Conservation (phyloP, 1,139 yeast species). For the Candida sp. region DNA sequence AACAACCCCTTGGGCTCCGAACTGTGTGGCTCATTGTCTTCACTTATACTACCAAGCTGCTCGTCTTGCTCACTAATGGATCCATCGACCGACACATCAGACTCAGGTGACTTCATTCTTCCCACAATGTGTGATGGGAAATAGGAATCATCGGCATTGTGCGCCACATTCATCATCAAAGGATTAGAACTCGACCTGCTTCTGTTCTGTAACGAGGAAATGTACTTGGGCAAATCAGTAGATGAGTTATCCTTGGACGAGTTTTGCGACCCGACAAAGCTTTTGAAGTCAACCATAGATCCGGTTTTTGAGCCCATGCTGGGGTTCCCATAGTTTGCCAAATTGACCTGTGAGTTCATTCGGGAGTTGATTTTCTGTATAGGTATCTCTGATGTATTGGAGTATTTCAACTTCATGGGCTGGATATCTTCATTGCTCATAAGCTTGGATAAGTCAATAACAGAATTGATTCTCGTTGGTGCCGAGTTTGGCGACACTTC, state of each 20-base stretch:
- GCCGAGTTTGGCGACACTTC: conserved; percentile 50
- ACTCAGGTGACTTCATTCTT: conserved; percentile 18
- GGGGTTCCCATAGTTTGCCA: conserved; percentile 7
- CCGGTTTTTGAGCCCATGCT: not conserved
- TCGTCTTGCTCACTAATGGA: conserved; percentile 19
- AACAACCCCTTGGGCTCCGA: conserved; percentile 7
- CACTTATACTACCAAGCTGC: conserved; percentile 32
- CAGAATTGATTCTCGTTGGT: conserved; percentile 48
- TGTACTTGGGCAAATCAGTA: conserved; percentile 30
- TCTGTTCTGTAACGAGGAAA: conserved; percentile 16
- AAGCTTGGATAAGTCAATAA: conserved; percentile 45
- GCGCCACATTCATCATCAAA: conserved; percentile 16
- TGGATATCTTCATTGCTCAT: conserved; percentile 40
- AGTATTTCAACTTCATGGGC: conserved; percentile 46
- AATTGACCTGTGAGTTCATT: conserved; percentile 39
- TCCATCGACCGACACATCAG: conserved; percentile 20
- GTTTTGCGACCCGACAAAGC: conserved; percentile 2
- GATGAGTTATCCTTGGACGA: conserved; percentile 28
- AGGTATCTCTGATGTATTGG: conserved; percentile 45
- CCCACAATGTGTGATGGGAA: conserved; percentile 28
- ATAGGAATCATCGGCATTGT: conserved; percentile 31
- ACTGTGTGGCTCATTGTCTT: conserved; percentile 14
- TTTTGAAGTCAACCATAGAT: conserved; percentile 5
- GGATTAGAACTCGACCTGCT: conserved; percentile 28
- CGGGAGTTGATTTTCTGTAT: conserved; percentile 43